Evolutionary conservation across 2,329 filamentous ascomycete genomes (phyloP).

Genomic region (Akanthomyces uredinophilus): DNA sequence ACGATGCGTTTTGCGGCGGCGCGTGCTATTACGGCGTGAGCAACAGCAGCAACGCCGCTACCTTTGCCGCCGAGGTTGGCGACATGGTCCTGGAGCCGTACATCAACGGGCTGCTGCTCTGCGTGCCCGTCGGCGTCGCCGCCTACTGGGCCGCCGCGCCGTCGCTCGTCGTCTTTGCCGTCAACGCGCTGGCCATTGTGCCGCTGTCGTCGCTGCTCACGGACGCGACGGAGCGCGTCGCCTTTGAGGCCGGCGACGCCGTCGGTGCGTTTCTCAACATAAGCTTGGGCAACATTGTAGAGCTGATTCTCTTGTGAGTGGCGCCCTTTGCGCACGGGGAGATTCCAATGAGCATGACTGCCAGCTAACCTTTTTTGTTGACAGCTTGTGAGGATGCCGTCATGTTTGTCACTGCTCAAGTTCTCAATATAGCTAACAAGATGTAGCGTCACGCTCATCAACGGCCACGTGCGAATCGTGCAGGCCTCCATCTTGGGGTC

Average conservation of each 20-base stretch:
- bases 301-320: constrained; percentile 55
- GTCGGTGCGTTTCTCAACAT: constrained; percentile 57
- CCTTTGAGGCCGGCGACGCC: constrained; percentile 51
- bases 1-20: neutral
- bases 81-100: constrained; percentile 34
- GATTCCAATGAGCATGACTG: neutral
- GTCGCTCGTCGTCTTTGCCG: constrained; percentile 45
- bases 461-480: constrained; percentile 67
- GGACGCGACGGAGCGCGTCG: constrained; percentile 56
- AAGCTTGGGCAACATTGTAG: constrained; percentile 58
- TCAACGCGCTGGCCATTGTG: constrained; percentile 57
- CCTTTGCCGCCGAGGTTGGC: neutral
- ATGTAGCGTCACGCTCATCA: constrained; percentile 43
- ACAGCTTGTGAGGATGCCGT: neutral
- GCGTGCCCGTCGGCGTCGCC: constrained; percentile 64
- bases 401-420: no score
- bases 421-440: no score
- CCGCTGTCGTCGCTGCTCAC: constrained; percentile 53
- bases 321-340: neutral
- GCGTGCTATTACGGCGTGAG: neutral
- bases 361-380: constrained; percentile 16
- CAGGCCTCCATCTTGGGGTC: constrained; percentile 72
- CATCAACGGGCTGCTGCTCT: constrained; percentile 62
- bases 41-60: neutral
- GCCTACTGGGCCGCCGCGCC: constrained; percentile 37